Conservation (phyloP, 2,329 filamentous ascomycete species). For the Colletotrichum shisoi region DNA sequence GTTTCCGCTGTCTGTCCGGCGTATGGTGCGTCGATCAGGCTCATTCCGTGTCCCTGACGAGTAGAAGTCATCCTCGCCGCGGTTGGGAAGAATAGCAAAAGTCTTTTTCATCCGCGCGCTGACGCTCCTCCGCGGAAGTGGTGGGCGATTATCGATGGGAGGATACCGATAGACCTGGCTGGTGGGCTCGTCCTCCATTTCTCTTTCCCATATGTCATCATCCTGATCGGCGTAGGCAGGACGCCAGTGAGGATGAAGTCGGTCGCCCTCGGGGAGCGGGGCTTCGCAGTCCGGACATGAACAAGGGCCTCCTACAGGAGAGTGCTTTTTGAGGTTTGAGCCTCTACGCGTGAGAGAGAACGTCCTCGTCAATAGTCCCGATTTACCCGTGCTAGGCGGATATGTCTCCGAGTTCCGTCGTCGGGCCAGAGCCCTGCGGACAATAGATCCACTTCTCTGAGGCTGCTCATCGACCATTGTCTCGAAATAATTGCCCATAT, state of each 20-base stretch:
- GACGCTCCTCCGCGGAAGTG: conserved; percentile 57
- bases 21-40: conserved; percentile 65
- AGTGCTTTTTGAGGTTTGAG: conserved; percentile 43
- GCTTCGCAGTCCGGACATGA: conserved; percentile 56
- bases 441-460: conserved; percentile 58
- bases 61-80: conserved; percentile 52
- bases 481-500: conserved; percentile 64
- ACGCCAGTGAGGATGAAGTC: conserved; percentile 68
- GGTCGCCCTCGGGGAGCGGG: conserved; percentile 60
- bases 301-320: conserved; percentile 48
- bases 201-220: conserved; percentile 47
- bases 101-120: conserved; percentile 65
- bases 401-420: conserved; percentile 57
- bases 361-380: conserved; percentile 58
- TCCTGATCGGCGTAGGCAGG: conserved; percentile 57
- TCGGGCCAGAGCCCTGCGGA: conserved; percentile 62
- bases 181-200: conserved; percentile 49
- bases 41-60: conserved; percentile 43
- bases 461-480: conserved; percentile 55
- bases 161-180: conserved; percentile 58
- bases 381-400: conserved; percentile 50
- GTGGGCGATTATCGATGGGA: conserved; percentile 58
- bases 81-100: conserved; percentile 67
- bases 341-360: conserved; percentile 61
- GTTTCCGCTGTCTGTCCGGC: conserved; percentile 66